These are phyloP conservation scores for Teratosphaeria viscida DNA, from an alignment of 2,329 filamentous ascomycete species.

Conservation along the genomic window DNA sequence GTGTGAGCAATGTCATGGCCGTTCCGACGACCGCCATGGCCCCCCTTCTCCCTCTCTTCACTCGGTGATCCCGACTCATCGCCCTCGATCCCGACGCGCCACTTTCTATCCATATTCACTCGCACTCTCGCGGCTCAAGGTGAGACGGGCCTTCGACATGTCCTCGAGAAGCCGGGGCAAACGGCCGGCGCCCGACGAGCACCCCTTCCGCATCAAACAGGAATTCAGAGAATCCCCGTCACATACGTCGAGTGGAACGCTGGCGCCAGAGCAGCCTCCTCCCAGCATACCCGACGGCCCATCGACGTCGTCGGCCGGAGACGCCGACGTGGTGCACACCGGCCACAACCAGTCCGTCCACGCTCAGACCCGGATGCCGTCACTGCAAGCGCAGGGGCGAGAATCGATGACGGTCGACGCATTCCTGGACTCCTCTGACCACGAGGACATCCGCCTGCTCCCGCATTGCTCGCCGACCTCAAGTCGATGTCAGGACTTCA, in stretches of 20 bases:
- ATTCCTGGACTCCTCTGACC: background rate
- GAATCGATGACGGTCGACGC: background rate
- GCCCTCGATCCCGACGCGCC: background rate
- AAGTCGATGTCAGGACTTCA: background rate
- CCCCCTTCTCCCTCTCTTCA: too few species aligned
- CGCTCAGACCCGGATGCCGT: background rate
- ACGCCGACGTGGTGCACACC: background rate
- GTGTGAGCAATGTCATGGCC: too few species aligned
- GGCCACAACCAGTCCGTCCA: background rate
- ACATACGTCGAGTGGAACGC: background rate
- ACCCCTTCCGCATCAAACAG: background rate
- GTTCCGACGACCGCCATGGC: too few species aligned
- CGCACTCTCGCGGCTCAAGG: background rate
- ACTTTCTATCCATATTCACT: background rate
- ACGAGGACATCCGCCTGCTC: background rate
- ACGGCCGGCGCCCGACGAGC: background rate
- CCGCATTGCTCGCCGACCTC: background rate
- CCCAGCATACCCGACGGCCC: background rate
- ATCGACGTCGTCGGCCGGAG: background rate
- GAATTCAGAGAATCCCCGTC: background rate
- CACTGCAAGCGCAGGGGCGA: background rate
- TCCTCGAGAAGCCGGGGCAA: background rate
- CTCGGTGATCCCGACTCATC: background rate
- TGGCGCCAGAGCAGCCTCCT: background rate
- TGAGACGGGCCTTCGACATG: background rate